Percentiles rank a stretch among this genome's conserved stretches.
phyloP scores from a whole-genome alignment of 148 eudicot genomes.

The Limonium bicolor region DNA sequence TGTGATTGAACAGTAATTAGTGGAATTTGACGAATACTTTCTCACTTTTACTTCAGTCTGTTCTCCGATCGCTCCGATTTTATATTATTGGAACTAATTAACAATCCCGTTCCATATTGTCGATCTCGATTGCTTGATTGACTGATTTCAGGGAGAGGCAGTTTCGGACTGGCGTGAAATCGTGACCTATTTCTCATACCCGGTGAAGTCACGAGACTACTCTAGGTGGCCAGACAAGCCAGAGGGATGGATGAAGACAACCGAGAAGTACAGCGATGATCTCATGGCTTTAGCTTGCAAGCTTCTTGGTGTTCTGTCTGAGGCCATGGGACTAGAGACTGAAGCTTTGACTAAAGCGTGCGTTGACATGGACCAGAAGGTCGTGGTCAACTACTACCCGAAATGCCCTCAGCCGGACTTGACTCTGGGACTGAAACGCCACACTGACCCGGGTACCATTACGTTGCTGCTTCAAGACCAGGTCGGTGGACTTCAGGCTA shows the following conservation, averaged over 20 bases:
- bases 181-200: conserved; percentile 82
- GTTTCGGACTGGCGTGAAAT: conserved; percentile 88
- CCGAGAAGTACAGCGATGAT: conserved; percentile 52
- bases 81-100: too few species aligned
- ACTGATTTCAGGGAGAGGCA: conserved; percentile 88
- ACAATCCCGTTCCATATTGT: too few species aligned
- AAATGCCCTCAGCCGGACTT: conserved; percentile 87
- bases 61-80: too few species aligned
- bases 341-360: conserved; percentile 81
- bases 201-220: conserved; percentile 56
- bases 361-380: conserved; percentile 91
- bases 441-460: conserved; percentile 95
- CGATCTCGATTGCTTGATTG: too few species aligned
- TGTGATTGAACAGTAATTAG: too few species aligned
- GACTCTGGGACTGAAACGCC: conserved; percentile 79
- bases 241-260: conserved; percentile 56
- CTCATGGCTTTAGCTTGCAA: conserved; percentile 72
- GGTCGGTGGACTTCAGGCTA: conserved; percentile 92
- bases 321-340: conserved; percentile 78
- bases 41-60: too few species aligned
- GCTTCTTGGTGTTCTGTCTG: conserved; percentile 63
- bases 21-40: too few species aligned
- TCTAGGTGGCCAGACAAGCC: conserved; percentile 94
- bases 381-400: conserved; percentile 87
- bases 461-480: conserved; percentile 78